Percentiles rank a stretch among this genome's conserved stretches.
phyloP scores from a whole-genome alignment of 2,329 filamentous ascomycete species.

The Fusarium fracticaudum region DNA sequence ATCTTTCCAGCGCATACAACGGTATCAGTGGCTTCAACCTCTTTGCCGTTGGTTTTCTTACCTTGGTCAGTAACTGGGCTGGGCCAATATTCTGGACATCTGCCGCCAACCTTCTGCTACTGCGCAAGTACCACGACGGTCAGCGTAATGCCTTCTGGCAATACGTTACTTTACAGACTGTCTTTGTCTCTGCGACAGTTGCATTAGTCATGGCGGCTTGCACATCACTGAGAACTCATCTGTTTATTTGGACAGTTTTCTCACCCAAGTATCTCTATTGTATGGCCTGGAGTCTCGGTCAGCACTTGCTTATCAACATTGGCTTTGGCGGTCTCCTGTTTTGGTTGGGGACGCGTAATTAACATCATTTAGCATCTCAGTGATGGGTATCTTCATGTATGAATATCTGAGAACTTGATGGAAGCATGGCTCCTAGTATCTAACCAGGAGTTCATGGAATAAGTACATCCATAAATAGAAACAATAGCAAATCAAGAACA shows the following conservation, averaged over 20 bases:
- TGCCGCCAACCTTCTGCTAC: conserved; percentile 68
- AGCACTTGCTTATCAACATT: conserved; percentile 81
- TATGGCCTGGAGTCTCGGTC: conserved; percentile 85
- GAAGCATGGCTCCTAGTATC: not conserved
- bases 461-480: conserved; percentile 21
- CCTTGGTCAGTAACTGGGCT: conserved; percentile 91
- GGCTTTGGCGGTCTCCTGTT: conserved; percentile 68
- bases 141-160: conserved; percentile 49
- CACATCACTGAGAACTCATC: conserved; percentile 81
- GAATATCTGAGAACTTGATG: not conserved
- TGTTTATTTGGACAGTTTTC: conserved; percentile 99
- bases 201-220: conserved; percentile 89
- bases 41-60: conserved; percentile 80
- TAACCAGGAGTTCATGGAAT: not conserved
- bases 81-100: conserved; percentile 88
- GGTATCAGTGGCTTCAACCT: conserved; percentile 85
- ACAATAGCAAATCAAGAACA: conserved; percentile 17
- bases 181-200: conserved; percentile 73
- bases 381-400: conserved; percentile 6
- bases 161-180: conserved; percentile 73
- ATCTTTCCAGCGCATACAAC: conserved; percentile 95
- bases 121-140: conserved; percentile 49
- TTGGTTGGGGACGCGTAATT: conserved; percentile 55
- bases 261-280: conserved; percentile 95
- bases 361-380: not conserved